Percentiles rank a stretch among this genome's conserved stretches.
phyloP scores from a whole-genome alignment of 192 early-diverging fungal species.

The Allomyces macrogynus region DNA sequence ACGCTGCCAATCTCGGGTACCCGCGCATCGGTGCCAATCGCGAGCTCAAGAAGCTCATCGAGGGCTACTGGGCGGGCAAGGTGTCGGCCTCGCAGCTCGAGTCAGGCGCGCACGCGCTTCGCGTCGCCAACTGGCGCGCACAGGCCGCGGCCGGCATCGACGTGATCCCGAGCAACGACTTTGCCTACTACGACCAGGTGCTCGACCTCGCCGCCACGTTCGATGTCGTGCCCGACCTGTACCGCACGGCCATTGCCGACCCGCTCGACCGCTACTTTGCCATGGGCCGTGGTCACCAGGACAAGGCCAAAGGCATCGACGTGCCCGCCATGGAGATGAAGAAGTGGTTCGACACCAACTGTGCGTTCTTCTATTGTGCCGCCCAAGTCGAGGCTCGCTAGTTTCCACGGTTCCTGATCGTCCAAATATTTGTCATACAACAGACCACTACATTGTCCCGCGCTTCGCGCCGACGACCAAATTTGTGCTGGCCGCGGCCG shows the following conservation, averaged over 20 bases:
- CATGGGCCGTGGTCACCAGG: constrained; percentile 86
- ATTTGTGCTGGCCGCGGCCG: constrained; percentile 40
- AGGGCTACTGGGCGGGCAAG: constrained; percentile 84
- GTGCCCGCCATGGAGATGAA: constrained; percentile 96
- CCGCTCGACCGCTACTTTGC: constrained; percentile 82
- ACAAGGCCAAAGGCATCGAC: constrained; percentile 49
- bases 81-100: constrained; percentile 44
- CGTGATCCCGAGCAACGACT: constrained; percentile 82
- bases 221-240: constrained; percentile 44
- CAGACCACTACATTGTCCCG: constrained; percentile 55
- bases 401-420: neutral
- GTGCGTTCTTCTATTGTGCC: neutral
- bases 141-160: constrained; percentile 53
- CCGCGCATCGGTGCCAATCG: constrained; percentile 87
- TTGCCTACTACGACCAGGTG: constrained; percentile 87
- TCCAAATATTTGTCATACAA: neutral
- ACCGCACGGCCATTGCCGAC: constrained; percentile 39
- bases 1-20: constrained; percentile 48
- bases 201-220: constrained; percentile 44
- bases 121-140: constrained; percentile 52
- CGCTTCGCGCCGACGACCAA: constrained; percentile 55
- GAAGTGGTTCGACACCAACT: constrained; percentile 99
- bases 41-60: constrained; percentile 88
- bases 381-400: neutral
- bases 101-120: constrained; percentile 41